Conservation (phyloP, 1,139 yeast species). For the Yamadazyma dendronema region DNA sequence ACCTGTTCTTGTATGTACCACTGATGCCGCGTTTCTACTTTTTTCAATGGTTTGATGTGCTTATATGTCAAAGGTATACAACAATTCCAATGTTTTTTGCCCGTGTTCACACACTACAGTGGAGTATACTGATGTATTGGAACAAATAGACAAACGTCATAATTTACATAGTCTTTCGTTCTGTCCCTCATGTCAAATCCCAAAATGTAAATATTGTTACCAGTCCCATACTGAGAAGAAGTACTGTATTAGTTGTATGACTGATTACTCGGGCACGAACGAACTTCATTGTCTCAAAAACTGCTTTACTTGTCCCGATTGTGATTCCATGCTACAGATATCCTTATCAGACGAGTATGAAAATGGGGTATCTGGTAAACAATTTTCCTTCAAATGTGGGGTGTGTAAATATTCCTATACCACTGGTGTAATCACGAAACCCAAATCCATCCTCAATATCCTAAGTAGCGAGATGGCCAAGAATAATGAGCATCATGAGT, state of each 20-base stretch:
- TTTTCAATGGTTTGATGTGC: background rate
- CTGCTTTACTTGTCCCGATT: constrained; percentile 42
- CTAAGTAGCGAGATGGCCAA: constrained; percentile 17
- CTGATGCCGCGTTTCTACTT: background rate
- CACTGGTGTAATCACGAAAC: constrained; percentile 32
- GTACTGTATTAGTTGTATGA: constrained; percentile 39
- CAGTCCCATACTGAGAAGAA: constrained; percentile 24
- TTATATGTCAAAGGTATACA: constrained; percentile 9
- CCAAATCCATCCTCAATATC: constrained; percentile 33
- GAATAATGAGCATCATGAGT: background rate
- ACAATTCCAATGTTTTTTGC: constrained; percentile 10
- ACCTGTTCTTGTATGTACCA: too few species aligned
- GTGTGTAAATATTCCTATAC: constrained; percentile 29
- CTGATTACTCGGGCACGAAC: constrained; percentile 27
- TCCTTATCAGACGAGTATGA: constrained; percentile 20
- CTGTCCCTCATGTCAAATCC: constrained; percentile 38
- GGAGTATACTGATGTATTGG: background rate
- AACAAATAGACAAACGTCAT: constrained; percentile 4
- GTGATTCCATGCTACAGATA: constrained; percentile 28
- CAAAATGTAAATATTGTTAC: constrained; percentile 28
- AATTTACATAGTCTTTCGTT: constrained; percentile 25
- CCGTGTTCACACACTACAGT: constrained; percentile 8
- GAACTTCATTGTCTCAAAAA: constrained; percentile 31
- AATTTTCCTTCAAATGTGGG: constrained; percentile 33
- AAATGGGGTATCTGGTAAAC: constrained; percentile 27